Conservation (phyloP, 164 flowering plant species). For the Magnolia officinalis region DNA sequence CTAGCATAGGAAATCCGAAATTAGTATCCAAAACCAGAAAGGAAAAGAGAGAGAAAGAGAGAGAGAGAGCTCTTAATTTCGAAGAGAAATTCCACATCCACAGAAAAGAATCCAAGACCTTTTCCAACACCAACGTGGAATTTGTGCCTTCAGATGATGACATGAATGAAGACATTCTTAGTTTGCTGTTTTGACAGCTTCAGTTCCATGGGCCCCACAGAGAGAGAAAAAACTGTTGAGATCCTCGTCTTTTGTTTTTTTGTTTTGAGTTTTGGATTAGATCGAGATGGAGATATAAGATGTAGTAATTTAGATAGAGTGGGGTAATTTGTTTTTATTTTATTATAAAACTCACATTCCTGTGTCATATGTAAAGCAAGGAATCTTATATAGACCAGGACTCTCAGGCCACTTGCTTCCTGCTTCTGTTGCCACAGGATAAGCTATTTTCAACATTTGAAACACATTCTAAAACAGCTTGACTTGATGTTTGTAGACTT, state of each 20-base stretch:
- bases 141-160: conserved; percentile 1
- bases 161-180: conserved; percentile 12
- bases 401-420: conserved; percentile 6
- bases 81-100: too few species aligned
- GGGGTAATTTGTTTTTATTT: background rate
- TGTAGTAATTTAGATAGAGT: too few species aligned
- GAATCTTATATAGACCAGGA: background rate
- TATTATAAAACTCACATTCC: background rate
- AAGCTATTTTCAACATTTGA: too few species aligned
- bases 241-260: background rate
- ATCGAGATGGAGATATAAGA: too few species aligned
- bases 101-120: background rate
- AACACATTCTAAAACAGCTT: too few species aligned
- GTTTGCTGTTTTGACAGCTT: conserved; percentile 1
- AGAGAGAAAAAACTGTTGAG: background rate
- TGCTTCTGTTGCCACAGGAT: background rate
- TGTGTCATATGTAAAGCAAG: background rate
- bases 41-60: too few species aligned
- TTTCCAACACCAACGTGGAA: background rate
- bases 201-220: too few species aligned
- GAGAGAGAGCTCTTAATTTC: too few species aligned
- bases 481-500: too few species aligned
- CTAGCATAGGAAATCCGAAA: too few species aligned
- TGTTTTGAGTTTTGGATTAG: background rate
- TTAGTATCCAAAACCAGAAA: too few species aligned